Percentiles rank a stretch among this genome's conserved stretches.
phyloP scores from a whole-genome alignment of 208 protist genomes.

The Blastocrithidia nonstop region DNA sequence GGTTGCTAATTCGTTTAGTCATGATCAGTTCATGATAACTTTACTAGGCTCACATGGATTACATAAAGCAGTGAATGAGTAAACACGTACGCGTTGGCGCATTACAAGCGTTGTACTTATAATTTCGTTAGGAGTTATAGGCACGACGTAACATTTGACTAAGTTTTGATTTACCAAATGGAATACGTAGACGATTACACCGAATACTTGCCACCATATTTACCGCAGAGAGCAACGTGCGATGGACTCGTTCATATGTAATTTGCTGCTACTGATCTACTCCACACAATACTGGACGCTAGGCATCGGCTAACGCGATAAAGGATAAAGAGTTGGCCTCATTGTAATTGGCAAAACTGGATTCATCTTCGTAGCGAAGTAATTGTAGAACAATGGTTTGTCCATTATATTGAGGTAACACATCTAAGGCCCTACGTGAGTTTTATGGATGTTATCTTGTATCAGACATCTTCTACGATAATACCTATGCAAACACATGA shows the following conservation, averaged over 20 bases:
- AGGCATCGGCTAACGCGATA: slow-evolving; percentile 61
- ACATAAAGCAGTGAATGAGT: slow-evolving; percentile 71
- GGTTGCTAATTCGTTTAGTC: slow-evolving; percentile 64
- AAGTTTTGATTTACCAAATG: slow-evolving; percentile 86
- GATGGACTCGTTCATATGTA: slow-evolving; percentile 64
- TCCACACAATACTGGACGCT: slow-evolving; percentile 78
- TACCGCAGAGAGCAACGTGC: slow-evolving; percentile 48
- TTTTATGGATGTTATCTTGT: too few relatives aligned
- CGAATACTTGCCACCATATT: slow-evolving; percentile 83
- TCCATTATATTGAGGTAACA: slow-evolving; percentile 69
- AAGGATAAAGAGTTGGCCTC: slow-evolving; percentile 80
- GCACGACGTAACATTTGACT: slow-evolving; percentile 74
- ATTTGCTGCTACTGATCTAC: slow-evolving; percentile 47
- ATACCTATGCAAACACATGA: slow-evolving; percentile 52
- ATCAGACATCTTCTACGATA: slow-evolving; percentile 66
- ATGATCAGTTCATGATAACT: slow-evolving; percentile 76
- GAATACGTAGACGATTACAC: slow-evolving; percentile 80
- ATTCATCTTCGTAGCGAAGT: slow-evolving; percentile 62
- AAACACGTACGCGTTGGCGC: slow-evolving; percentile 60
- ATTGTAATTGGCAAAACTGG: slow-evolving; percentile 35
- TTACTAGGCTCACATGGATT: slow-evolving; percentile 76
- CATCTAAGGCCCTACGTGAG: too few relatives aligned
- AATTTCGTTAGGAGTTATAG: slow-evolving; percentile 84
- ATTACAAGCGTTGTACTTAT: slow-evolving; percentile 49
- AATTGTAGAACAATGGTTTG: slow-evolving; percentile 77